These are phyloP conservation scores for Phylloporus sp. DNA, from an alignment of 768 basidiomycete species.

Conservation along the genomic window DNA sequence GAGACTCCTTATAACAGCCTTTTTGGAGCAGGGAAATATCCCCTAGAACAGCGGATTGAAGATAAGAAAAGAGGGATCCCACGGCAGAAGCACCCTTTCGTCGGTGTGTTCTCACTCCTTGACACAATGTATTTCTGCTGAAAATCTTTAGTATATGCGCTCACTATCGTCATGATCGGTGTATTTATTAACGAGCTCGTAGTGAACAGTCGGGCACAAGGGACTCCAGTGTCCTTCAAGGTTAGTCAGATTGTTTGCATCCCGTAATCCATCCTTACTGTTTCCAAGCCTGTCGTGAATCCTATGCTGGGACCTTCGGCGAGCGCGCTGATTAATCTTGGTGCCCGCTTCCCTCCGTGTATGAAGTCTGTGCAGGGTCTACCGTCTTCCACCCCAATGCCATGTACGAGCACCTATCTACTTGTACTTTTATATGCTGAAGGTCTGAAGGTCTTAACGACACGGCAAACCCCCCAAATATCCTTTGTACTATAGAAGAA, in stretches of 20 bases:
- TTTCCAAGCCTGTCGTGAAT: slow-evolving; percentile 68
- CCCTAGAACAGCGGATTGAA: slow-evolving; percentile 78
- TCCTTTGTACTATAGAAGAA: slow-evolving; percentile 69
- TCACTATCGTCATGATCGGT: slow-evolving; percentile 64
- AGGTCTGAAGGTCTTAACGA: slow-evolving; percentile 65
- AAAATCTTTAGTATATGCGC: slow-evolving; percentile 49
- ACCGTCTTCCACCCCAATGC: slow-evolving; percentile 49
- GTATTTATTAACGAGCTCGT: slow-evolving; percentile 86
- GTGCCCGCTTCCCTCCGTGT: slow-evolving; percentile 91
- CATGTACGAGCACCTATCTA: slow-evolving; percentile 44
- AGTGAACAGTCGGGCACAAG: slow-evolving; percentile 69
- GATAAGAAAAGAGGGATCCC: slow-evolving; percentile 84
- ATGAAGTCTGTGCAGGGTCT: slow-evolving; percentile 71
- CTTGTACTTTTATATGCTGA: slow-evolving; percentile 10
- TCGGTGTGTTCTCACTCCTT: slow-evolving; percentile 49
- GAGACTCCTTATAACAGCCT: slow-evolving; percentile 39
- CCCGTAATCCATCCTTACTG: slow-evolving; percentile 5
- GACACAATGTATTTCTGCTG: background rate
- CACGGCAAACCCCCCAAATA: slow-evolving; percentile 72
- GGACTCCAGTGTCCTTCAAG: slow-evolving; percentile 82
- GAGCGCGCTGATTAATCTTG: slow-evolving; percentile 78
- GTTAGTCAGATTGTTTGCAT: slow-evolving; percentile 33
- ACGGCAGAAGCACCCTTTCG: slow-evolving; percentile 73
- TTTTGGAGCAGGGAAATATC: slow-evolving; percentile 50
- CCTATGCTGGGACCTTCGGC: slow-evolving; percentile 89